A percentile compares a stretch with the other conserved stretches of the same genome.
Conservation (phyloP, 2,329 filamentous ascomycete genomes). For the Alternaria longipes region DNA sequence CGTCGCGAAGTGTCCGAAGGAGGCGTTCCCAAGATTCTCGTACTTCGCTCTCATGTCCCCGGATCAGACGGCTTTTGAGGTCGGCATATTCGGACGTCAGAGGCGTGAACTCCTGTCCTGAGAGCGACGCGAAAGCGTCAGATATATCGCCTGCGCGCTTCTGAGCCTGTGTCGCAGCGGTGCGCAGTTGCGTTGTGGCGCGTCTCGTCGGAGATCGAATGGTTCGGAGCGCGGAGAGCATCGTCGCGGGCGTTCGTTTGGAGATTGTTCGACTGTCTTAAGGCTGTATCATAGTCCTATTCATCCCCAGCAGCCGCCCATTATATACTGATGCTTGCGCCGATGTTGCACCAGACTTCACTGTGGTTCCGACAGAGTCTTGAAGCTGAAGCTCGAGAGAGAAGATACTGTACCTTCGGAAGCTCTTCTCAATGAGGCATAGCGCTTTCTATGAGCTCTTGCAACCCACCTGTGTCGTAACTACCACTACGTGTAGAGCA, state of each 20-base stretch:
- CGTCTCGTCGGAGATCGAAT: slow-evolving; percentile 35
- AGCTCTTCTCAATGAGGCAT: slow-evolving; percentile 29
- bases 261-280: slow-evolving; percentile 1
- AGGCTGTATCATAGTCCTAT: slow-evolving; percentile 19
- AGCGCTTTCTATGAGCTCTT: slow-evolving; percentile 16
- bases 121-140: slow-evolving; percentile 60
- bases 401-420: slow-evolving; percentile 30
- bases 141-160: slow-evolving; percentile 61
- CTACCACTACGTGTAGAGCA: slow-evolving; percentile 23
- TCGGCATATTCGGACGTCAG: slow-evolving; percentile 57
- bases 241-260: slow-evolving; percentile 36
- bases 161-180: slow-evolving; percentile 46
- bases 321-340: slow-evolving; percentile 30
- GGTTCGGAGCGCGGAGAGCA: slow-evolving; percentile 43
- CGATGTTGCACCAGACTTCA: not conserved
- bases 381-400: slow-evolving; percentile 20
- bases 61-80: slow-evolving; percentile 57
- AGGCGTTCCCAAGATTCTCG: slow-evolving; percentile 59
- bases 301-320: slow-evolving; percentile 22
- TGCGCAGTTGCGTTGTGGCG: slow-evolving; percentile 34
- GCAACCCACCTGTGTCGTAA: slow-evolving; percentile 8
- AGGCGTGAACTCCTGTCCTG: slow-evolving; percentile 56
- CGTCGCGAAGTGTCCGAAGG: slow-evolving; percentile 54
- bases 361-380: slow-evolving; percentile 30
- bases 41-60: slow-evolving; percentile 59